Conservation (phyloP, 805 yeast genomes). For the Candida caryicola region DNA sequence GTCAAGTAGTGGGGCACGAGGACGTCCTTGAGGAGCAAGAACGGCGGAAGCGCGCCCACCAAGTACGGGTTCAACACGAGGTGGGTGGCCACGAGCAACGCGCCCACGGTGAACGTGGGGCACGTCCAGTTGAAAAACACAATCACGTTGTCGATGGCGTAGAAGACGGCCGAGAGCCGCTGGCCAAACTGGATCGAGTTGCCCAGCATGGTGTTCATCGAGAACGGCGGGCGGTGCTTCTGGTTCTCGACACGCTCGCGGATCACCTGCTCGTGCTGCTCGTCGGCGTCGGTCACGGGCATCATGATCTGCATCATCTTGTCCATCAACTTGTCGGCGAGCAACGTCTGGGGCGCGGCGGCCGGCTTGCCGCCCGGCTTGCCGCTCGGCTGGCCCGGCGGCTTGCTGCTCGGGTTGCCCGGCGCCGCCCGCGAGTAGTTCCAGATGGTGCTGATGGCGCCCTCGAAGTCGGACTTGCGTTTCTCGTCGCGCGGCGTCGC, state of each 20-base stretch:
- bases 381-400: no score
- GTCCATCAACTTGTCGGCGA: conserved; percentile 73
- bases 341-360: conserved; percentile 4
- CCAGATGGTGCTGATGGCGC: neutral
- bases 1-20: conserved; percentile 66
- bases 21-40: conserved; percentile 49
- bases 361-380: no score
- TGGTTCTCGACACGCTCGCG: conserved; percentile 59
- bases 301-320: conserved; percentile 67
- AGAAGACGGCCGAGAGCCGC: conserved; percentile 60
- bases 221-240: conserved; percentile 62
- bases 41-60: conserved; percentile 51
- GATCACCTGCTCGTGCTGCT: conserved; percentile 40
- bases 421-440: no score
- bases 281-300: conserved; percentile 51
- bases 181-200: conserved; percentile 64
- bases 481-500: neutral
- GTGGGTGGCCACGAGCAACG: conserved; percentile 49
- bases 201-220: conserved; percentile 66
- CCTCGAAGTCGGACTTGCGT: neutral
- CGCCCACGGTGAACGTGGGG: conserved; percentile 59
- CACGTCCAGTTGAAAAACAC: conserved; percentile 61
- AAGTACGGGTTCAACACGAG: conserved; percentile 60
- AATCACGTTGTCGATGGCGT: conserved; percentile 54
- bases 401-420: no score